phyloP scores from a whole-genome alignment of 768 basidiomycete genomes.

The Boletus sp. region DNA sequence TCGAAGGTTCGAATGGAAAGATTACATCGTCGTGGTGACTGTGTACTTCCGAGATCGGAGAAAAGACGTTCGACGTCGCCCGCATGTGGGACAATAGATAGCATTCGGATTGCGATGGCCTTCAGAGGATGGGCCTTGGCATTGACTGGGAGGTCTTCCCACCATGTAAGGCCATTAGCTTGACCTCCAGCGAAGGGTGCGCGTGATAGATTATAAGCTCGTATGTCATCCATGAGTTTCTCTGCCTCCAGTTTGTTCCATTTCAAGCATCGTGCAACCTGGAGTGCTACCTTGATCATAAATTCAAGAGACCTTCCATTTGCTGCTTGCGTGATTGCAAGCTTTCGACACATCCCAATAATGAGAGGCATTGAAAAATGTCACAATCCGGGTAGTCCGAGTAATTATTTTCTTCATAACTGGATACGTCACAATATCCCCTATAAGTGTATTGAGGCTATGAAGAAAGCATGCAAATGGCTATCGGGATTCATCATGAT shows the following conservation, averaged over 20 bases:
- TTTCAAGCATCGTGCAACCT: background rate
- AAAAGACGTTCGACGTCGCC: background rate
- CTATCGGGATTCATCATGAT: background rate
- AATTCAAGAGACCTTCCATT: background rate
- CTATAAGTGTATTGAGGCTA: background rate
- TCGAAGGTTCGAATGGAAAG: no score
- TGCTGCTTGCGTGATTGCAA: background rate
- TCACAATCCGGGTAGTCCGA: conserved; percentile 17
- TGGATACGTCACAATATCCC: conserved; percentile 5
- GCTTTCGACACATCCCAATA: conserved; percentile 26
- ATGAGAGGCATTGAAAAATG: conserved; percentile 29
- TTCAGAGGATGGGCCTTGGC: background rate
- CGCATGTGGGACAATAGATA: background rate
- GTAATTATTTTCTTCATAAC: conserved; percentile 20
- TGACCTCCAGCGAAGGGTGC: background rate
- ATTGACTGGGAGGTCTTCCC: background rate
- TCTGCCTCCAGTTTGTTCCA: no score
- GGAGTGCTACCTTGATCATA: background rate
- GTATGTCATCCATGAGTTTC: no score
- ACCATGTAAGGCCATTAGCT: background rate
- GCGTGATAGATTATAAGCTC: no score
- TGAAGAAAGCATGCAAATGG: conserved; percentile 3
- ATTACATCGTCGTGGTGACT: no score
- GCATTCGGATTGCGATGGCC: background rate
- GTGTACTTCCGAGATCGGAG: no score